Evolutionary conservation across 768 basidiomycete species (phyloP).

Genomic region (Boletus reticuloceps): DNA sequence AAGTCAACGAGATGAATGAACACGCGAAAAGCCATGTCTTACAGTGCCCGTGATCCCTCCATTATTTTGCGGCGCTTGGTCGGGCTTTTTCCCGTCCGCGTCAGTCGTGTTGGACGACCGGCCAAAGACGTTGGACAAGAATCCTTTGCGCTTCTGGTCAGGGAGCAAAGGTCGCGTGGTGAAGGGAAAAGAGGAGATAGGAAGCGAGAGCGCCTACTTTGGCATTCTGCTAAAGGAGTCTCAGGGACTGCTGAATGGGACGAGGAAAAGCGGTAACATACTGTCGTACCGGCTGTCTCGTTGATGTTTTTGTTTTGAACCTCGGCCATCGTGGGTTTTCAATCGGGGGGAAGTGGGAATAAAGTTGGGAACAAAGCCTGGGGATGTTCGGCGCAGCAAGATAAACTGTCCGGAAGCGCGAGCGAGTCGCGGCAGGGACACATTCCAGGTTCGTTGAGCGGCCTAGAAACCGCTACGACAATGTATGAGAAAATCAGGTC

Average conservation of each 20-base stretch:
- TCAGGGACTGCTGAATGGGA: neutral
- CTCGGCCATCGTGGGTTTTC: constrained; percentile 1
- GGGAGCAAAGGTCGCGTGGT: neutral
- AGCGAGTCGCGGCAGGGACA: constrained; percentile 4
- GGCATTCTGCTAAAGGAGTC: neutral
- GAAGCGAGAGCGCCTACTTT: constrained; percentile 3
- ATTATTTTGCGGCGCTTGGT: neutral
- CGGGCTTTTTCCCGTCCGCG: neutral
- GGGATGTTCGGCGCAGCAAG: neutral
- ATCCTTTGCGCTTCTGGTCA: constrained; percentile 16
- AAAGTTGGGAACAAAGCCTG: neutral
- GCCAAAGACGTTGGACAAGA: constrained; percentile 8
- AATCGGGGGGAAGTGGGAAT: neutral
- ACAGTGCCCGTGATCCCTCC: constrained; percentile 11
- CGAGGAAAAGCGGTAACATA: neutral
- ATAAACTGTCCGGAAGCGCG: constrained; percentile 7
- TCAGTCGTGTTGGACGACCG: neutral
- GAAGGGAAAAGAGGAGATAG: neutral
- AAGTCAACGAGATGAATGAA: no score
- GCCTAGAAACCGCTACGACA: neutral
- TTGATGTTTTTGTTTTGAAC: neutral
- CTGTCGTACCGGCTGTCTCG: neutral
- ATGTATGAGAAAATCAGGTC: no score
- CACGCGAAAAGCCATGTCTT: neutral
- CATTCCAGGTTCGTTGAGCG: neutral